Evolutionary conservation across 148 eudicot genomes (phyloP).

Genomic region (Heliosperma pusillum): DNA sequence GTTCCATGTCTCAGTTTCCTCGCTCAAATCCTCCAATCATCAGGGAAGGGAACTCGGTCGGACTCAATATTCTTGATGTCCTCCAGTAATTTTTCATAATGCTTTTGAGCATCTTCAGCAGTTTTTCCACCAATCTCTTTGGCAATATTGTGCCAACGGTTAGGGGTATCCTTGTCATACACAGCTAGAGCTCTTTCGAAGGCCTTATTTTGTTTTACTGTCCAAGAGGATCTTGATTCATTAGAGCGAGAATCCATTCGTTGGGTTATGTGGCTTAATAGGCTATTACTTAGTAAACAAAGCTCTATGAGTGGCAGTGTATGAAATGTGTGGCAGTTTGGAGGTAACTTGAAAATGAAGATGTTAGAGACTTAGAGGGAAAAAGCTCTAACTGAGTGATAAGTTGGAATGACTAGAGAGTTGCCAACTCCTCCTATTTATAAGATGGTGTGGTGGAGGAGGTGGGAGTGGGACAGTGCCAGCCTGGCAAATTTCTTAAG

Average conservation of each 20-base stretch:
- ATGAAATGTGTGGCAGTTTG: background rate
- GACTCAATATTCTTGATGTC: constrained; percentile 47
- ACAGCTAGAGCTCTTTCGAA: constrained; percentile 49
- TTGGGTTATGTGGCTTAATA: no score
- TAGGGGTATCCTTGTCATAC: constrained; percentile 51
- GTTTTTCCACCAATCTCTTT: constrained; percentile 46
- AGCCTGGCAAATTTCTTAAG: constrained; percentile 31
- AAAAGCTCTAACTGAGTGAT: constrained; percentile 5
- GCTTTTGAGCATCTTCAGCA: constrained; percentile 43
- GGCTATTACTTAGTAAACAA: no score
- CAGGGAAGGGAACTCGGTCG: constrained; percentile 44
- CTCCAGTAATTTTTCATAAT: constrained; percentile 39
- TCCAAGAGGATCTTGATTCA: constrained; percentile 37
- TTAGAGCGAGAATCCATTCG: constrained; percentile 22
- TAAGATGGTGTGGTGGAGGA: constrained; percentile 28
- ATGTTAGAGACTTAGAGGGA: background rate
- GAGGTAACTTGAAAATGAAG: background rate
- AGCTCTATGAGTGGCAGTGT: background rate
- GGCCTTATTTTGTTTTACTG: constrained; percentile 41
- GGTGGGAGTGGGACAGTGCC: constrained; percentile 35
- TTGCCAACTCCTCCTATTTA: constrained; percentile 35
- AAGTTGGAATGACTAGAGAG: constrained; percentile 36
- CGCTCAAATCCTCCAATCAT: constrained; percentile 27
- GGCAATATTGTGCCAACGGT: constrained; percentile 54
- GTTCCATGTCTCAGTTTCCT: constrained; percentile 17